Evolutionary conservation across 2,329 filamentous ascomycete genomes (phyloP).

Genomic region (Paradendryphiella salina): DNA sequence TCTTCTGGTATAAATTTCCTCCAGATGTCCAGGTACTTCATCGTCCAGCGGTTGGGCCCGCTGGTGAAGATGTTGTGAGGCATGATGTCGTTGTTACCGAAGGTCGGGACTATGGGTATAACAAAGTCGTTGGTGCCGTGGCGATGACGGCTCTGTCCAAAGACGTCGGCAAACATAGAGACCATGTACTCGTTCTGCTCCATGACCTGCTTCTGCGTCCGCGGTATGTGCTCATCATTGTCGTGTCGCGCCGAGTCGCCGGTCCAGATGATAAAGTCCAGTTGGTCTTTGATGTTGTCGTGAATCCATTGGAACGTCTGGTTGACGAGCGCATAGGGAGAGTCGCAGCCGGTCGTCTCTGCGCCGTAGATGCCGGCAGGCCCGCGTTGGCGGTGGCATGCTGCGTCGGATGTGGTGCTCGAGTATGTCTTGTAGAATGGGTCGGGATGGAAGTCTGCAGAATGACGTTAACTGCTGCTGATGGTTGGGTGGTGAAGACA

Average conservation of each 20-base stretch:
- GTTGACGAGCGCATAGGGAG: constrained; percentile 77
- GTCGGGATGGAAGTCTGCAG: constrained; percentile 86
- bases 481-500: background rate
- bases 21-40: constrained; percentile 79
- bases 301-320: constrained; percentile 89
- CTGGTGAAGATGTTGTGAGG: constrained; percentile 90
- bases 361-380: constrained; percentile 80
- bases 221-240: constrained; percentile 78
- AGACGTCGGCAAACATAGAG: constrained; percentile 74
- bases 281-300: constrained; percentile 71
- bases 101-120: constrained; percentile 83
- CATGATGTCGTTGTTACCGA: constrained; percentile 97
- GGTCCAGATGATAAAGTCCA: constrained; percentile 93
- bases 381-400: constrained; percentile 80
- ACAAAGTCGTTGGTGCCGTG: constrained; percentile 57
- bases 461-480: constrained; percentile 6
- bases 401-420: constrained; percentile 66
- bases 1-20: constrained; percentile 84
- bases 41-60: constrained; percentile 87
- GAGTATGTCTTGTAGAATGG: constrained; percentile 80
- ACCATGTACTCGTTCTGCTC: constrained; percentile 75
- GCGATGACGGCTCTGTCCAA: constrained; percentile 57
- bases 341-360: constrained; percentile 86
- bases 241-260: constrained; percentile 89
- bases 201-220: constrained; percentile 75